Evolutionary conservation across 768 basidiomycete genomes (phyloP), one percentile per base, ranked within the genome.

Genomic region (Leucocoprinus sp.): DNA sequence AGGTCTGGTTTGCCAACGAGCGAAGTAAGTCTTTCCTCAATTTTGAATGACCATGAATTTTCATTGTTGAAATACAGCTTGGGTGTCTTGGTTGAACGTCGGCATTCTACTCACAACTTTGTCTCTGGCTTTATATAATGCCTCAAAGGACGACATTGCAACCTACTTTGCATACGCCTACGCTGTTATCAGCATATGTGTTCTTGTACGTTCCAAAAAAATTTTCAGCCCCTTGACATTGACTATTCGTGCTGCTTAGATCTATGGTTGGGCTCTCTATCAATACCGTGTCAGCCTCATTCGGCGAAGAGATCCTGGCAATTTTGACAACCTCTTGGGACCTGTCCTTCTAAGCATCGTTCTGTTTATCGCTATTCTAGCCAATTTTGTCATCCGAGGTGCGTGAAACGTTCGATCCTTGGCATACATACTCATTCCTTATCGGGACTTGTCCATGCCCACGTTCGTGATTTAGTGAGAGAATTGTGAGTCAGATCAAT

Each of bases 1-100:
- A 97, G 57, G 93, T 97, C 38, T 97, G 93, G 93, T 95, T 97
- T 60, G 92, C 93, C 7, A 96, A 96, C 57, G 93, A 97, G 64
- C 70, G 90, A 58, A 92, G 89, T 92, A 37, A 50, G 81, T 64
- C 6, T 17, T 6, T 40, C n/a, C 8, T 40, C n/a, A 9, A 8
- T 36, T 14, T 42, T 12, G 6, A 8, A 9, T 7, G 12, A 21
- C 5, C 11, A 38, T 42, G 7, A 36, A 28, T 2, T 2, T 31
- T 23, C 31, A 14, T 43, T 29, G 23, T 23, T 34, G 15, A 22
- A 24, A 29, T 38, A 14, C 42, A 91, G 89, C 95, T 1, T 96
- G 93, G 87, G 75, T 98, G 24, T 76, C 93, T 0, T 99, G 95
- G 81, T 69, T 98, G 42, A 88, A 87, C 52, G 82, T 86, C 34